Evolutionary conservation across 768 basidiomycete genomes (phyloP).

Genomic region (Sarcodon aspratus): DNA sequence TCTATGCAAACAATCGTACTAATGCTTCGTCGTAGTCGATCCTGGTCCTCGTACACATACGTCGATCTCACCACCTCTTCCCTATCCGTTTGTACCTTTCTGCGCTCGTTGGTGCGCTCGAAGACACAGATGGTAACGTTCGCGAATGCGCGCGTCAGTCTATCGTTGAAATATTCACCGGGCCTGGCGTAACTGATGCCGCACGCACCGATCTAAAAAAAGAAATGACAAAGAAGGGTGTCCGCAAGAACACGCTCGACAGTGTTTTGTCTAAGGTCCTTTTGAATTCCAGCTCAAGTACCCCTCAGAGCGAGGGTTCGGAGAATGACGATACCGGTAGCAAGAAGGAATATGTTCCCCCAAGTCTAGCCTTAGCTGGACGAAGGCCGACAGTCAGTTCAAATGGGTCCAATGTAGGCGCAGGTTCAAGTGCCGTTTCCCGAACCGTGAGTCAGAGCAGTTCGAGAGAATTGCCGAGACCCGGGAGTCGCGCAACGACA

Average conservation of each 20-base stretch:
- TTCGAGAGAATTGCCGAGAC: constrained; percentile 35
- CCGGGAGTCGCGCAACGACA: constrained; percentile 47
- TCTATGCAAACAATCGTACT: not conserved
- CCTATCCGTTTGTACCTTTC: constrained; percentile 76
- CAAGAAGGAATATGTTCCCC: constrained; percentile 60
- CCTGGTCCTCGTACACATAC: constrained; percentile 59
- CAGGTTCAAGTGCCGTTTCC: constrained; percentile 14
- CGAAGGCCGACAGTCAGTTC: constrained; percentile 26
- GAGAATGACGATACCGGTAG: constrained; percentile 40
- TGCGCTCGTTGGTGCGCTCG: constrained; percentile 70
- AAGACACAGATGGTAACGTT: constrained; percentile 86
- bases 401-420: constrained; percentile 3
- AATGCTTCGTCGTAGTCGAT: constrained; percentile 27
- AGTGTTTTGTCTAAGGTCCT: constrained; percentile 62
- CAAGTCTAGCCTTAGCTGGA: constrained; percentile 52
- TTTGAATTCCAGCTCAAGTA: constrained; percentile 25
- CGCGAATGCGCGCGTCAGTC: constrained; percentile 77
- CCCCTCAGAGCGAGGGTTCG: constrained; percentile 37
- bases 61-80: constrained; percentile 58
- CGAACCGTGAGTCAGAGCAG: constrained; percentile 37
- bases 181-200: constrained; percentile 68
- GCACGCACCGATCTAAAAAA: constrained; percentile 93
- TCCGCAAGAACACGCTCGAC: constrained; percentile 83
- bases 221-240: constrained; percentile 74
- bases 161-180: constrained; percentile 78